These are phyloP conservation scores for Diutina rugosa DNA, from an alignment of 1,139 yeast genomes.

Conservation along the genomic window DNA sequence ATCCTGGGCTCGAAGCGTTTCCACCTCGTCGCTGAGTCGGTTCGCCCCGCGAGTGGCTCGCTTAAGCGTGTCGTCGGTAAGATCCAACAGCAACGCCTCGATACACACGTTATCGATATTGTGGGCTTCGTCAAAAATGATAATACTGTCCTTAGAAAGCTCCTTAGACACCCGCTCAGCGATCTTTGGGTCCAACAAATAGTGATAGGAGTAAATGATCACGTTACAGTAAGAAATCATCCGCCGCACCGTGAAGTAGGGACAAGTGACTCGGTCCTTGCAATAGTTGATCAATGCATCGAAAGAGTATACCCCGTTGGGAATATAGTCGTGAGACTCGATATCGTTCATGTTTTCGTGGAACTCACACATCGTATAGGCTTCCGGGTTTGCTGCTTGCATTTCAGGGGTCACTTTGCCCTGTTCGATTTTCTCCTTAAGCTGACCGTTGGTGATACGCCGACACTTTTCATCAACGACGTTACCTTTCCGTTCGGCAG, in stretches of 20 bases:
- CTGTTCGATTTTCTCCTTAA: slow-evolving; percentile 50
- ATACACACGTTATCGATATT: slow-evolving; percentile 97
- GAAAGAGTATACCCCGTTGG: slow-evolving; percentile 89
- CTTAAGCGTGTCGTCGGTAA: slow-evolving; percentile 33
- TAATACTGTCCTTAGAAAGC: slow-evolving; percentile 82
- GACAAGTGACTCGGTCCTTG: slow-evolving; percentile 71
- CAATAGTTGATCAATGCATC: slow-evolving; percentile 73
- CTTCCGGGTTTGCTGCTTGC: slow-evolving; percentile 26
- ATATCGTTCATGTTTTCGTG: slow-evolving; percentile 81
- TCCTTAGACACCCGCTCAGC: slow-evolving; percentile 92
- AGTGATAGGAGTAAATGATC: slow-evolving; percentile 91
- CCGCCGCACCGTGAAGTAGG: slow-evolving; percentile 93
- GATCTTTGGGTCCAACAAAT: slow-evolving; percentile 89
- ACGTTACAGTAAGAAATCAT: slow-evolving; percentile 95
- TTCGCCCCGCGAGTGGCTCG: slow-evolving; percentile 58
- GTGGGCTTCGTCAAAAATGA: slow-evolving; percentile 96
- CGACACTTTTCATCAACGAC: slow-evolving; percentile 95
- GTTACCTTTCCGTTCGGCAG: slow-evolving; percentile 82
- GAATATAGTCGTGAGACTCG: slow-evolving; percentile 81
- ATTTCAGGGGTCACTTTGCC: slow-evolving; percentile 43
- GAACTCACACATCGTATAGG: slow-evolving; percentile 46
- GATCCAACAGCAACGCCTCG: slow-evolving; percentile 81
- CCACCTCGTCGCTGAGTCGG: slow-evolving; percentile 61
- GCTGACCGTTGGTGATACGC: slow-evolving; percentile 84
- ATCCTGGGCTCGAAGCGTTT: slow-evolving; percentile 72